A percentile compares a stretch with the other conserved stretches of the same genome.
These are phyloP conservation scores for Dothistroma septosporum DNA, from an alignment of 2,329 filamentous ascomycete genomes.

Conservation along the genomic window DNA sequence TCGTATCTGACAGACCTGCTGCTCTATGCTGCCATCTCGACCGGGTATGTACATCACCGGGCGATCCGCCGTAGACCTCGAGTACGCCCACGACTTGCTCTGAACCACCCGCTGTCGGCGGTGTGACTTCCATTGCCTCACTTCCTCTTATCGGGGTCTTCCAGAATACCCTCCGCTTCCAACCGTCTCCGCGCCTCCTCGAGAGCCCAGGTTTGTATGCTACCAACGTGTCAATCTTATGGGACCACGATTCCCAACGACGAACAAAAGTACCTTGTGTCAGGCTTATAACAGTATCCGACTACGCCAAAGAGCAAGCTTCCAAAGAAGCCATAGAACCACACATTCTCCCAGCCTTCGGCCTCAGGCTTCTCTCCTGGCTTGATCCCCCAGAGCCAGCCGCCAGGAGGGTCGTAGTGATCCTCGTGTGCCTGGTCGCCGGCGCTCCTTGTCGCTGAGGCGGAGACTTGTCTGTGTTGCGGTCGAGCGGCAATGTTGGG, in stretches of 20 bases:
- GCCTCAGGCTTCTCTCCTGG: constrained; percentile 93
- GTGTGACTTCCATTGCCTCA: neutral
- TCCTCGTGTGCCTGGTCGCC: constrained; percentile 65
- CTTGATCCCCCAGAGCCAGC: constrained; percentile 91
- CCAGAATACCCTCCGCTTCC: constrained; percentile 90
- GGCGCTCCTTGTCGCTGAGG: constrained; percentile 32
- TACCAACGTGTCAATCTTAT: constrained; percentile 38
- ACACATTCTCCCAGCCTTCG: constrained; percentile 91
- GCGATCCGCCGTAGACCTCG: neutral
- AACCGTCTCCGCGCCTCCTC: constrained; percentile 93
- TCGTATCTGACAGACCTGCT: constrained; percentile 12
- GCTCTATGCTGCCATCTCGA: constrained; percentile 12
- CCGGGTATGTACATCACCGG: constrained; percentile 15
- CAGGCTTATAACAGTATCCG: constrained; percentile 92
- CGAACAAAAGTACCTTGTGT: constrained; percentile 71
- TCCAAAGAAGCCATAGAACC: constrained; percentile 80
- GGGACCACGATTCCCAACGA: neutral
- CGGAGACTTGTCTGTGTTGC: constrained; percentile 32
- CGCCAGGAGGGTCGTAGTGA: constrained; percentile 83
- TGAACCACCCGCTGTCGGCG: neutral
- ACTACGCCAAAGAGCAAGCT: constrained; percentile 68
- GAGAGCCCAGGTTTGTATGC: constrained; percentile 98
- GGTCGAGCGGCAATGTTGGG: constrained; percentile 27
- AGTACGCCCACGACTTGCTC: neutral
- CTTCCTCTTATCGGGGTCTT: constrained; percentile 59